phyloP scores from a whole-genome alignment of 345 rosid genomes.

The Syzygium aromaticum region DNA sequence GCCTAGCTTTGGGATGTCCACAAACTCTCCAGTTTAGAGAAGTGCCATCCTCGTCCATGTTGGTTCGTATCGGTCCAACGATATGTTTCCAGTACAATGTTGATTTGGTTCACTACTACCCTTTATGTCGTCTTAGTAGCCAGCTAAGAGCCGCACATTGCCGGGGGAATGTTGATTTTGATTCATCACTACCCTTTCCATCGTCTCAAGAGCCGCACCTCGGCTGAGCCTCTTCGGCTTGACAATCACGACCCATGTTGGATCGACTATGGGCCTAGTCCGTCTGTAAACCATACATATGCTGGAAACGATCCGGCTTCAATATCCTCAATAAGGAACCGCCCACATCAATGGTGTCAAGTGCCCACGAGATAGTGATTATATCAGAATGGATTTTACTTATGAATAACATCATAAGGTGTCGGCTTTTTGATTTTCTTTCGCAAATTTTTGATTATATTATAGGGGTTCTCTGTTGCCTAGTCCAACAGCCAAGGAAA shows the following conservation, averaged over 20 bases:
- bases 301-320: not conserved
- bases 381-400: not conserved
- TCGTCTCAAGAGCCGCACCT: not conserved
- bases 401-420: not conserved
- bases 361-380: not conserved
- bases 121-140: not conserved
- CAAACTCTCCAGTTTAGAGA: not conserved
- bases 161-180: not conserved
- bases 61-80: not conserved
- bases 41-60: not conserved
- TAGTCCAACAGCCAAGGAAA: not conserved
- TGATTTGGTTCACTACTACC: not conserved
- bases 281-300: not conserved
- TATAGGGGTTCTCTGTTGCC: not conserved
- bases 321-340: not conserved
- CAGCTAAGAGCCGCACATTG: not conserved
- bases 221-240: not conserved
- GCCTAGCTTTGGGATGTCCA: not conserved
- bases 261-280: not conserved
- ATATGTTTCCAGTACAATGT: not conserved
- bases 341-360: not conserved
- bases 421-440: not conserved
- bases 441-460: not conserved
- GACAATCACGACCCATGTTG: not conserved
- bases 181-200: not conserved